Conservation (phyloP, 768 basidiomycete genomes). For the Trametes meyenii region DNA sequence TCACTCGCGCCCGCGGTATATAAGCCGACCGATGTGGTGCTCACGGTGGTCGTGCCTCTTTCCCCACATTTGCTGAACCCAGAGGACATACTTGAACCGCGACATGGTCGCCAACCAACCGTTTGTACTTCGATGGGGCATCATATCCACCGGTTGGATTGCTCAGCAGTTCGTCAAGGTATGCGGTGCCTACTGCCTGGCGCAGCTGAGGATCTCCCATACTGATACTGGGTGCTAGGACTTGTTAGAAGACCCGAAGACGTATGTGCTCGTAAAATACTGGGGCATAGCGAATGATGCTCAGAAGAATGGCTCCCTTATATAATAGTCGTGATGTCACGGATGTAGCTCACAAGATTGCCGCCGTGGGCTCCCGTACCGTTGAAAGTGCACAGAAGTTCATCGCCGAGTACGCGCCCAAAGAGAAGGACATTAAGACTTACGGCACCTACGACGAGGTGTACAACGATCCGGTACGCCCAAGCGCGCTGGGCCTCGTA, state of each 20-base stretch:
- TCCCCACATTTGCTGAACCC: background rate
- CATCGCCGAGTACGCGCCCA: conserved; percentile 53
- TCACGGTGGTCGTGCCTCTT: background rate
- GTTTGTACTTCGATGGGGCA: conserved; percentile 74
- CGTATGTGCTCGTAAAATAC: conserved; percentile 42
- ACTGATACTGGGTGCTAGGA: conserved; percentile 53
- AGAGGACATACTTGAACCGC: background rate
- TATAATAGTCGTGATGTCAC: conserved; percentile 62
- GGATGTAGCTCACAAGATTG: conserved; percentile 69
- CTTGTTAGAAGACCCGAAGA: conserved; percentile 71
- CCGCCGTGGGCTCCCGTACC: conserved; percentile 78
- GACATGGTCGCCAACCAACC: conserved; percentile 34
- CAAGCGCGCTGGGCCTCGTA: background rate
- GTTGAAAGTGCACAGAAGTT: conserved; percentile 71
- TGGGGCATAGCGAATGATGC: background rate
- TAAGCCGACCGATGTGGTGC: conserved; percentile 2
- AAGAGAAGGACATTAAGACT: conserved; percentile 59
- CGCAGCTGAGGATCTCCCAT: background rate
- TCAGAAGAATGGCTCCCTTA: background rate
- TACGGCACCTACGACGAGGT: conserved; percentile 78
- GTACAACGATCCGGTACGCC: conserved; percentile 63
- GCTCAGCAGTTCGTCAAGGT: conserved; percentile 71
- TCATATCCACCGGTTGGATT: conserved; percentile 82
- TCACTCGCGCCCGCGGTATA: conserved; percentile 9
- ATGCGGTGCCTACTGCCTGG: conserved; percentile 8